Evolutionary conservation across 2,329 filamentous ascomycete species (phyloP), one percentile per base, ranked within the genome.

Genomic region (Sarocladium strictum): DNA sequence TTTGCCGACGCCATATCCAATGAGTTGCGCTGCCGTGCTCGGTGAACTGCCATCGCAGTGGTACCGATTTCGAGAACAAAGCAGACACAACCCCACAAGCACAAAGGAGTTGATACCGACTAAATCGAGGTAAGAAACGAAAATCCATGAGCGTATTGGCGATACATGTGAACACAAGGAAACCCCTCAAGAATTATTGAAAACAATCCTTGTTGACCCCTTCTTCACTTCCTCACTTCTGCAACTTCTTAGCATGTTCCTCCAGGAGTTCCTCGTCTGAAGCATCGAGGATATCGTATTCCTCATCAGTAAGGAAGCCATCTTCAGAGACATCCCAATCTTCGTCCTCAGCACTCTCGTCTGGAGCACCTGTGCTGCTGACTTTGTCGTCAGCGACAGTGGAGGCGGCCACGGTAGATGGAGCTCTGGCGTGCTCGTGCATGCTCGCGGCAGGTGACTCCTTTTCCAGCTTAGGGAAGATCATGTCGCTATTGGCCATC

Each of bases 281-380:
- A 41, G 91, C 93, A 73, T 97, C 91, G 45, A 97, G 83, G 60
- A 97, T 92, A 65, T 99, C 94, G 69, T 97, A 99, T 73, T 99
- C 94, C 69, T 97, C 94, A 60, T 99, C 94, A 0, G 94, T 97
- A 77, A 96, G 74, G 77, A 96, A 97, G 12, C 86, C 89, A 57
- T 88, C 84, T 12, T 85, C 83, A 1, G 79, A 80, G n/a, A 72
- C 75, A 38, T 83, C 78, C 76, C 80, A 84, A 47, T 86, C 85
- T n/a, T 83, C 82, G 33, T 75, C 76, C 54, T 76, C 76, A 54
- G 79, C 76, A 32, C 70, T 74, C 58, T 75, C 77, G 50, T 81
- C 77, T 59, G 79, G 77, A 47, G 76, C 62, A 56, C 65, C 61
- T 10, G 33, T 29, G 35, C 32, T 53, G 50, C 50, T 53, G 19